Evolutionary conservation across 805 yeast genomes (phyloP).

Genomic region (Danielia oregonensis): DNA sequence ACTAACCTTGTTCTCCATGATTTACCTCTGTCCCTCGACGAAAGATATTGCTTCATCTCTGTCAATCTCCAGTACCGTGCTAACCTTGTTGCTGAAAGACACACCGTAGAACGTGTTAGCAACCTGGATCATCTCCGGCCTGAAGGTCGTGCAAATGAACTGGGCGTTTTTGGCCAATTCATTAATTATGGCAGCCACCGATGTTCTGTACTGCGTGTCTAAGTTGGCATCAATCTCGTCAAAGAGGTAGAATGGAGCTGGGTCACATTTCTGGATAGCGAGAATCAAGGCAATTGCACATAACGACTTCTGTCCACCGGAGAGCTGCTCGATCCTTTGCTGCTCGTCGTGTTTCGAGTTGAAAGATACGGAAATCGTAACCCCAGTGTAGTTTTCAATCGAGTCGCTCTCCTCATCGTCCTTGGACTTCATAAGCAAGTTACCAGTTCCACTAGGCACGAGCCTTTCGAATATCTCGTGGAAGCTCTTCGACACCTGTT

Average conservation of each 20-base stretch:
- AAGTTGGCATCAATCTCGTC: conserved; percentile 97
- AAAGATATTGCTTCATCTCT: conserved; percentile 76
- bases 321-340: conserved; percentile 80
- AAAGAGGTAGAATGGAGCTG: conserved; percentile 93
- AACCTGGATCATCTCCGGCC: conserved; percentile 86
- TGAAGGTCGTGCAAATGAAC: conserved; percentile 93
- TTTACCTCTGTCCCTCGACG: conserved; percentile 61
- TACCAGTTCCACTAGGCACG: conserved; percentile 82
- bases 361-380: conserved; percentile 84
- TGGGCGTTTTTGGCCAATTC: conserved; percentile 69
- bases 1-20: too few species aligned
- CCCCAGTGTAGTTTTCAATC: conserved; percentile 69
- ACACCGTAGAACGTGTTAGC: conserved; percentile 90
- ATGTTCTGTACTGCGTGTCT: conserved; percentile 85
- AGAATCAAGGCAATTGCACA: conserved; percentile 92
- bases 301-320: conserved; percentile 97
- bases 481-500: conserved; percentile 71
- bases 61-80: conserved; percentile 68
- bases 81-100: conserved; percentile 74
- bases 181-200: conserved; percentile 76
- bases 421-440: conserved; percentile 57
- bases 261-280: conserved; percentile 93
- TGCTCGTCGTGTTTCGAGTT: conserved; percentile 84
- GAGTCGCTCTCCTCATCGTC: conserved; percentile 12
- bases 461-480: conserved; percentile 69